phyloP scores from a whole-genome alignment of 148 eudicot species.

The Simmondsia chinensis region DNA sequence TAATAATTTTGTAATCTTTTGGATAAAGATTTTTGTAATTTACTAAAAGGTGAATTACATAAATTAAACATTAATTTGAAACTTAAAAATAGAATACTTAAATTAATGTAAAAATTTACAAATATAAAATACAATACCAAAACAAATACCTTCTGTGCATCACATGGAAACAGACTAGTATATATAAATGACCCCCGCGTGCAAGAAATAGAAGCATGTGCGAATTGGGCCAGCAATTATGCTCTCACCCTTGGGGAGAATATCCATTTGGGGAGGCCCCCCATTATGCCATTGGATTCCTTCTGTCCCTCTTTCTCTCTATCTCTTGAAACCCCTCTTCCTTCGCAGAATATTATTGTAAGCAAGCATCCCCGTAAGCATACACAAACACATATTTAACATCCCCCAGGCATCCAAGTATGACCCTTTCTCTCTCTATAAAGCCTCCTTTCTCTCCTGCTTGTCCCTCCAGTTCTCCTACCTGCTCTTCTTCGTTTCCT shows the following conservation, averaged over 20 bases:
- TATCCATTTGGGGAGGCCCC: constrained; percentile 8
- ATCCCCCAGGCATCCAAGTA: constrained; percentile 11
- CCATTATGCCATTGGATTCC: constrained; percentile 8
- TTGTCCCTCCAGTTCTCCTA: constrained; percentile 1
- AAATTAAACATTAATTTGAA: too few relatives aligned
- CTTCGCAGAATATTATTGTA: not conserved
- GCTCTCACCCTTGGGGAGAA: constrained; percentile 4
- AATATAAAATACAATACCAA: too few relatives aligned
- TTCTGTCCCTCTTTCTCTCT: not conserved
- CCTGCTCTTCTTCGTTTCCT: constrained; percentile 5
- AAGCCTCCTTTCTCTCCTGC: constrained; percentile 18
- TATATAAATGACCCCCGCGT: not conserved
- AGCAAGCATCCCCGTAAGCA: not conserved
- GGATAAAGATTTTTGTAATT: too few relatives aligned
- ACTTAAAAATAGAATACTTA: too few relatives aligned
- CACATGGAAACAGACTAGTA: too few relatives aligned
- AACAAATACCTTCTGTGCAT: too few relatives aligned
- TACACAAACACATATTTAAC: not conserved
- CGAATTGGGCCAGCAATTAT: constrained; percentile 6
- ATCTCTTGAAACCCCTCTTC: not conserved
- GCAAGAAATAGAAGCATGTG: constrained; percentile 11
- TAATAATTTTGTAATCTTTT: too few relatives aligned
- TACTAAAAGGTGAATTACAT: too few relatives aligned
- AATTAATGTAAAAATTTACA: too few relatives aligned
- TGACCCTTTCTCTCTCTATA: constrained; percentile 38